Percentiles rank a stretch among this genome's conserved stretches.
Conservation (phyloP, 805 yeast genomes). For the Brettanomyces bruxellensis region DNA sequence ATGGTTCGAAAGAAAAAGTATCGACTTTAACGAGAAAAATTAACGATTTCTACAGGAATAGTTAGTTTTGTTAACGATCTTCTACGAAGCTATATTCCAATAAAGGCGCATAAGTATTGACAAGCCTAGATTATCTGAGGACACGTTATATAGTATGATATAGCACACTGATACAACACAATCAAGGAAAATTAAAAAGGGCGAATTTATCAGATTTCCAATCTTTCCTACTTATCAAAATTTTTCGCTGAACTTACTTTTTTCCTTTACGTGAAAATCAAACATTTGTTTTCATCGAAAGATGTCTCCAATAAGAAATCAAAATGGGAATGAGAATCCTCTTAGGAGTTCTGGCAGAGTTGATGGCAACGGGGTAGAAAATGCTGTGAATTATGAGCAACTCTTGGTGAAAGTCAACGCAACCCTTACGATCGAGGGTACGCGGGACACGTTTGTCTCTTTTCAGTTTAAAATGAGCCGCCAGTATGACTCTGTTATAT, state of each 20-base stretch:
- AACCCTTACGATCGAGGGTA: neutral
- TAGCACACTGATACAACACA: neutral
- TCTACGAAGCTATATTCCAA: neutral
- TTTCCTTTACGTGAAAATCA: neutral
- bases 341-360: neutral
- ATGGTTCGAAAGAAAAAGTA: too few relatives aligned
- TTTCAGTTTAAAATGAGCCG: neutral
- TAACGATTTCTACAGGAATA: neutral
- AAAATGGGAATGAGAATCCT: neutral
- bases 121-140: neutral
- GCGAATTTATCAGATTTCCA: neutral
- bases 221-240: neutral
- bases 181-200: neutral
- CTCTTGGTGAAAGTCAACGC: neutral
- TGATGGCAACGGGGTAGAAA: neutral
- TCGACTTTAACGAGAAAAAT: neutral
- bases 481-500: neutral
- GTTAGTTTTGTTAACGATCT: too few relatives aligned
- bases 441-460: neutral
- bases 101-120: neutral
- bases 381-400: neutral
- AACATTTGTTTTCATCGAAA: neutral
- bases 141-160: too few relatives aligned
- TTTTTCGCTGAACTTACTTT: neutral
- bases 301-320: neutral